phyloP scores from a whole-genome alignment of 2,329 filamentous ascomycete species.

The Xylariaceae sp. region DNA sequence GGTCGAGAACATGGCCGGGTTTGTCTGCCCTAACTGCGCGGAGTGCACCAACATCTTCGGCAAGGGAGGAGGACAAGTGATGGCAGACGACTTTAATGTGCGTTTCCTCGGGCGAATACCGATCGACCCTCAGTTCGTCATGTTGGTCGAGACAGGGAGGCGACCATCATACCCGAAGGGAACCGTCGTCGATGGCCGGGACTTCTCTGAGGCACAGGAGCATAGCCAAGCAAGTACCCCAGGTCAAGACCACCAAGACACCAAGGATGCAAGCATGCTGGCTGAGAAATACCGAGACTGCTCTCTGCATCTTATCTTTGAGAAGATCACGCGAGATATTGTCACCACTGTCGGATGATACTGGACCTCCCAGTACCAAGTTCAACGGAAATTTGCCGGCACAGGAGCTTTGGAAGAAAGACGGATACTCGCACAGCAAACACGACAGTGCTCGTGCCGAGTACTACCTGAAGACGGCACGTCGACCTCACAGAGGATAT shows the following conservation, averaged over 20 bases:
- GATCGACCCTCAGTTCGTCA: conserved; percentile 87
- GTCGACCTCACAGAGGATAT: too few species aligned
- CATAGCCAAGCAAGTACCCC: conserved; percentile 4
- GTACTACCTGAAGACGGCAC: too few species aligned
- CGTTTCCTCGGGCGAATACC: conserved; percentile 81
- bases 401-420: too few species aligned
- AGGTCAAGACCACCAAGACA: conserved; percentile 15
- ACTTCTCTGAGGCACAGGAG: conserved; percentile 36
- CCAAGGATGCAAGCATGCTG: conserved; percentile 38
- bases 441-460: too few species aligned
- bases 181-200: conserved; percentile 51
- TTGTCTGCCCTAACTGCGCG: conserved; percentile 70
- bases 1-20: conserved; percentile 94
- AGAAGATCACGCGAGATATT: conserved; percentile 51
- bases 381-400: too few species aligned
- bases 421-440: too few species aligned
- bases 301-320: conserved; percentile 62
- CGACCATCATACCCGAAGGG: conserved; percentile 62
- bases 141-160: conserved; percentile 68
- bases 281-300: conserved; percentile 68
- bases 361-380: too few species aligned
- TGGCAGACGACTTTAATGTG: conserved; percentile 81
- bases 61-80: conserved; percentile 79
- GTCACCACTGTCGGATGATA: conserved; percentile 28
- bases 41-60: conserved; percentile 94